phyloP scores from a whole-genome alignment of 2,329 filamentous ascomycete genomes.

The Apiospora aurea region DNA sequence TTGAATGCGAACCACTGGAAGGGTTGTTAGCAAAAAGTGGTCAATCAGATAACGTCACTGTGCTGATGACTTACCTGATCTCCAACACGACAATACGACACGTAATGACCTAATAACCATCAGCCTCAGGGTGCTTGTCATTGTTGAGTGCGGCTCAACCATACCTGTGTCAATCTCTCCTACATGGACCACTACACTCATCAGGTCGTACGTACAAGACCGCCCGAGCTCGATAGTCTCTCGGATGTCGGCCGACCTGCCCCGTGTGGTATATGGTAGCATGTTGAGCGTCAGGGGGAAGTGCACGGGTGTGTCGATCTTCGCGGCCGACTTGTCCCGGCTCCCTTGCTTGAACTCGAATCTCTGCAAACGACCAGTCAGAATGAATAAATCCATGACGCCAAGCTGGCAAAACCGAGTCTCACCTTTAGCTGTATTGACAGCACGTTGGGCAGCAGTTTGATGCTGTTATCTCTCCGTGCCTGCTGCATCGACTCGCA shows the following conservation, averaged over 20 bases:
- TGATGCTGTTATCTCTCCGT: slow-evolving; percentile 83
- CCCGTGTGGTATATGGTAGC: slow-evolving; percentile 83
- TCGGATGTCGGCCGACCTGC: slow-evolving; percentile 57
- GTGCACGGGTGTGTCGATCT: slow-evolving; percentile 85
- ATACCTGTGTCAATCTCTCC: slow-evolving; percentile 84
- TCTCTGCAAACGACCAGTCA: slow-evolving; percentile 47
- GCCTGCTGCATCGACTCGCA: slow-evolving; percentile 82
- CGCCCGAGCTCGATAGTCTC: slow-evolving; percentile 63
- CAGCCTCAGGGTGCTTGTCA: slow-evolving; percentile 15
- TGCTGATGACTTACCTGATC: slow-evolving; percentile 62
- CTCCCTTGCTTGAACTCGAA: slow-evolving; percentile 76
- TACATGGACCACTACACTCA: slow-evolving; percentile 91
- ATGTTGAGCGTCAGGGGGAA: slow-evolving; percentile 91
- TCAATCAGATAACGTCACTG: slow-evolving; percentile 21
- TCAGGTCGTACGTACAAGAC: slow-evolving; percentile 83
- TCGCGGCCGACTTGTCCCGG: slow-evolving; percentile 76
- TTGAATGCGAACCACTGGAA: slow-evolving; percentile 92
- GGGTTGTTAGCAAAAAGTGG: slow-evolving; percentile 27
- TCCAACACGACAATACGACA: slow-evolving; percentile 85
- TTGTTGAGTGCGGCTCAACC: slow-evolving; percentile 10
- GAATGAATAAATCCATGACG: slow-evolving; percentile 25
- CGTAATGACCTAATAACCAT: slow-evolving; percentile 70
- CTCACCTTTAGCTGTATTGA: slow-evolving; percentile 90
- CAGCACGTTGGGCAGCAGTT: slow-evolving; percentile 84
- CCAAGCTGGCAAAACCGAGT: background rate